Percentiles rank a stretch among this genome's conserved stretches.
These are phyloP conservation scores for Paramecium octaurelia DNA, from an alignment of 73 alveolate species.

Conservation along the genomic window DNA sequence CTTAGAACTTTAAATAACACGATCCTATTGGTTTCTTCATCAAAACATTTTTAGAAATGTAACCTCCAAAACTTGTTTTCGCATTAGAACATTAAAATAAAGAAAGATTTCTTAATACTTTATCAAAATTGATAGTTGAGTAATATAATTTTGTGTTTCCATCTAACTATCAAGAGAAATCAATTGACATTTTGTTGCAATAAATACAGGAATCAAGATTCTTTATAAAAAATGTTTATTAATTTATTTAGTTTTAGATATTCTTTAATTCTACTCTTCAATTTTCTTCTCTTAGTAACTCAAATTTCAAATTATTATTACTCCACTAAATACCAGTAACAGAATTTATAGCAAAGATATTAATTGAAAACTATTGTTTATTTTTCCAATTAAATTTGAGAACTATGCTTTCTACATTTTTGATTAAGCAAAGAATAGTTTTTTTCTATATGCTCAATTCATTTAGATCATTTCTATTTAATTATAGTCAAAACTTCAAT, in stretches of 20 bases:
- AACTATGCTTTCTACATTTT: neutral
- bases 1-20: neutral
- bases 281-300: neutral
- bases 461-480: neutral
- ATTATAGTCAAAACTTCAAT: neutral
- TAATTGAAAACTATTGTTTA: neutral
- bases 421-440: neutral
- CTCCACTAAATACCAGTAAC: neutral
- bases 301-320: neutral
- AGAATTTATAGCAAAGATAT: neutral
- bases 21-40: neutral
- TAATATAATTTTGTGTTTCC: slow-evolving; percentile 10
- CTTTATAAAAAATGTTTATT: no score
- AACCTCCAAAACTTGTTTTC: neutral
- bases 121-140: neutral
- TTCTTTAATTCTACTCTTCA: neutral
- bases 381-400: neutral
- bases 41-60: neutral
- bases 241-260: neutral
- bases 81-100: neutral
- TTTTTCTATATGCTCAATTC: neutral
- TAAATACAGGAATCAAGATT: neutral
- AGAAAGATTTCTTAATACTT: neutral
- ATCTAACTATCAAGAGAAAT: neutral
- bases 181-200: neutral